phyloP scores from a whole-genome alignment of 2,329 filamentous ascomycete genomes.

The Helotiales sp. region DNA sequence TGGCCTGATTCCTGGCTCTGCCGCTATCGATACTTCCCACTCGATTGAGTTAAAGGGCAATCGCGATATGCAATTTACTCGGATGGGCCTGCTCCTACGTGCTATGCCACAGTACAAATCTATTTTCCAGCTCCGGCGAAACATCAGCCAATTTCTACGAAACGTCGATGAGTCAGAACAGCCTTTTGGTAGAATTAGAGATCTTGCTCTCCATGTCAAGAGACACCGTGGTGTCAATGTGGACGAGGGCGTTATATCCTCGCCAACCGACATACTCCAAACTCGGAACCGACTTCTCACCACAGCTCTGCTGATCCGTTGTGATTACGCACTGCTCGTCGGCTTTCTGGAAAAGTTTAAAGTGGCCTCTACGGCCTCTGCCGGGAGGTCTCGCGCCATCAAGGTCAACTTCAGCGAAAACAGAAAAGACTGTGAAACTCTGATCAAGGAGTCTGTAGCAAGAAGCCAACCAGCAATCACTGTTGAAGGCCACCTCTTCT shows the following conservation, averaged over 20 bases:
- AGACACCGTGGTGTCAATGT: conserved; percentile 28
- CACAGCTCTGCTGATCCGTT: conserved; percentile 28
- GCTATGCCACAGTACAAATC: conserved; percentile 26
- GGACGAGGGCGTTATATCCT: conserved; percentile 21
- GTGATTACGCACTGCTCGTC: conserved; percentile 27
- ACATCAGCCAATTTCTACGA: conserved; percentile 34
- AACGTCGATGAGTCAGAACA: conserved; percentile 40
- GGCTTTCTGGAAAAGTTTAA: conserved; percentile 23
- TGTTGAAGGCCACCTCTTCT: conserved; percentile 27
- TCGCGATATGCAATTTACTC: conserved; percentile 29
- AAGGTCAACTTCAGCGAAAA: conserved; percentile 25
- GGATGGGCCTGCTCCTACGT: conserved; percentile 24
- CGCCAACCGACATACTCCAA: conserved; percentile 37
- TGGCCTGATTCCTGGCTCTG: neutral
- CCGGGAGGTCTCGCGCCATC: neutral
- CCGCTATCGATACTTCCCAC: conserved; percentile 9
- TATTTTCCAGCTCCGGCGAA: conserved; percentile 32
- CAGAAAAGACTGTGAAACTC: conserved; percentile 27
- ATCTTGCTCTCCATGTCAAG: conserved; percentile 37
- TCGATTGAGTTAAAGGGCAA: conserved; percentile 21
- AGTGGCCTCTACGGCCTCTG: conserved; percentile 8
- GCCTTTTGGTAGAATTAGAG: conserved; percentile 38
- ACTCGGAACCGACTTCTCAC: conserved; percentile 34
- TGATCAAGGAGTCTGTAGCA: conserved; percentile 23
- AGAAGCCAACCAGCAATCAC: conserved; percentile 22